Evolutionary conservation across 2,329 filamentous ascomycete species (phyloP), one percentile per base, ranked within the genome.

Genomic region (Sphaceloma murrayae): DNA sequence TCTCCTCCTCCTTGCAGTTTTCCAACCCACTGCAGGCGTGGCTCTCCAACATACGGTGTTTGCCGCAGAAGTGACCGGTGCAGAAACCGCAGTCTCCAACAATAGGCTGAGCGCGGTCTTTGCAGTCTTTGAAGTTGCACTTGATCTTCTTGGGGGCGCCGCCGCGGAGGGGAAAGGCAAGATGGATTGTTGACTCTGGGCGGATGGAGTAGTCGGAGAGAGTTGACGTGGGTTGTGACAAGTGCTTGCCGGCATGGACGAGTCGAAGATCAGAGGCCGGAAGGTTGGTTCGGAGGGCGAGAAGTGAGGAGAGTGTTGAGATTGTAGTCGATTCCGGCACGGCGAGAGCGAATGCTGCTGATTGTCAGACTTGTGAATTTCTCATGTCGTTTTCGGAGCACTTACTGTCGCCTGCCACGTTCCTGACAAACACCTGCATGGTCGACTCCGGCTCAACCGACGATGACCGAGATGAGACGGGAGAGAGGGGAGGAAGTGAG

Each of bases 71-170:
- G 62, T 93, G 85, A 34, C 88, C 87, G 46, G 82, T 73, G 70
- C 91, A 98, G 72, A 96, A 96, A 49, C 80, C 82, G 67, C 91
- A 98, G 69, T 96, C 89, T 45, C 91, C 91, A 48, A 95, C 85
- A 58, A 98, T 95, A 53, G 85, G 82, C 65, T 95, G 88, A 11
- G 87, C 88, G 21, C 77, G 75, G 56, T 86, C 80, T 61, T 79
- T 85, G 78, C 91, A 96, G 55, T 87, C 80, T 67, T 89, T 88
- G 70, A 85, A 87, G 52, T 74, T 82, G 73, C 91, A 96, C 56
- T 84, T 80, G 55, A 82, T 78, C 73, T 84, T 86, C 69, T 82
- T 85, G 50, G 79, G 74, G 51, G 80, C 75, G 49, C 67, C 67
- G 50, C 68, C 66, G 50, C 75, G 75, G 53, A 80, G 65, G 33